Base-by-base conservation (phyloP, 2,329 filamentous ascomycete genomes). In the Ophiocordyceps camponoti-floridani region DNA sequence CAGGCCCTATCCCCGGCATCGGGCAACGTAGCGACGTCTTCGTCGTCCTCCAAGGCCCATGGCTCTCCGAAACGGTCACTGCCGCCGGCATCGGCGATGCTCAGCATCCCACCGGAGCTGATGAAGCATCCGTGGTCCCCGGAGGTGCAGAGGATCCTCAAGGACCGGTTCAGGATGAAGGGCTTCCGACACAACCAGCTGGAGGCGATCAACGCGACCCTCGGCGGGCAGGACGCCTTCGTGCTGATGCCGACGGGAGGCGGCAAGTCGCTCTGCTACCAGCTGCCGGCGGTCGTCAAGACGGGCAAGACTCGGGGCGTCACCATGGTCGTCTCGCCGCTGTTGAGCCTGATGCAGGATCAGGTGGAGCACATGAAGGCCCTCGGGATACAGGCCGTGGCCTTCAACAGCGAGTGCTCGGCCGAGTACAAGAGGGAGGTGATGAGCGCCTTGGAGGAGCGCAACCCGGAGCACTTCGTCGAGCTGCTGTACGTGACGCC, bases 231-330 rank as follows among this genome's bases (percentile, higher is more conserved):
- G 50, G 89, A 98, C 61, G 82, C 84, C 0, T 98, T 98, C 58
- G 83, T 98, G 14, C 69, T 98, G 37, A 98, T 98, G 91, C 91
- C 93, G 2, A 98, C 91, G 0, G 91, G 91, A 44, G 91, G 91
- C 48, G 91, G 91, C 40, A 98, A 98, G 58, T 96, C 89, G 1
- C 69, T 98, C 2, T 96, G 91, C 60, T 98, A 98, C 58, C 93
- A 98, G 59, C 66, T 98, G 12, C 93, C 91, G 13, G 85, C 91
- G 2, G 75, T 96, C 18, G 72, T 98, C 30, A 75, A 71, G 42
- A 82, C 77, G 41, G 91, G 91, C 40, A 82, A 74, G 53, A 96
- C 89, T 0, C 69, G 69, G 31, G 93, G 91, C 4, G 79, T 98
- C 23, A 96, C 89, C 0, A 73, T 98, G 45, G 91, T 98, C 3